Conservation (phyloP, 441 rosid species). For the Euphorbia schlechtendalii region DNA sequence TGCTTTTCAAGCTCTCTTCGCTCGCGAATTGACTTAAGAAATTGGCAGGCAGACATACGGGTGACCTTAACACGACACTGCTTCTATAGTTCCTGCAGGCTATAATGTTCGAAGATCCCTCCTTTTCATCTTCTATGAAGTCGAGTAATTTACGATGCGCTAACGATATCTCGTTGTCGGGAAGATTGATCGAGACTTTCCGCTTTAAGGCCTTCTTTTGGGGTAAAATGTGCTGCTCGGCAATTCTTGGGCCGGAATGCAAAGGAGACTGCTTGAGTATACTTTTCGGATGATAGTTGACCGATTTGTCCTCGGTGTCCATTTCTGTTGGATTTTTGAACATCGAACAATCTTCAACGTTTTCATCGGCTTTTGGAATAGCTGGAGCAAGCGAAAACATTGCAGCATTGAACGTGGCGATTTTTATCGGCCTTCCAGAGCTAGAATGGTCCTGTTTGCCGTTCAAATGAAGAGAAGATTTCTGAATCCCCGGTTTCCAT, state of each 20-base stretch:
- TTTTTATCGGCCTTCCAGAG: conserved; percentile 45
- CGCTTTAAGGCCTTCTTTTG: conserved; percentile 33
- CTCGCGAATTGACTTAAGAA: conserved; percentile 32
- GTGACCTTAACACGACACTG: conserved; percentile 68
- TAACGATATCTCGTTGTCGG: conserved; percentile 83
- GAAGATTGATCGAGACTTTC: conserved; percentile 80
- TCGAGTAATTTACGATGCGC: conserved; percentile 49
- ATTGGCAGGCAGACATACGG: conserved; percentile 63
- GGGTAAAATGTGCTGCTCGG: conserved; percentile 20
- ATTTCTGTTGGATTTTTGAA: conserved; percentile 20
- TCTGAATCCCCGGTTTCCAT: conserved; percentile 23
- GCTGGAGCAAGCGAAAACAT: conserved; percentile 94
- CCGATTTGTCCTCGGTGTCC: conserved; percentile 18
- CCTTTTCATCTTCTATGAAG: conserved; percentile 33
- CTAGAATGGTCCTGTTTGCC: conserved; percentile 20
- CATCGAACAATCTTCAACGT: conserved; percentile 21
- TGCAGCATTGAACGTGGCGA: conserved; percentile 90
- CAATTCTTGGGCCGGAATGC: conserved; percentile 26
- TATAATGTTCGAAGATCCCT: conserved; percentile 28
- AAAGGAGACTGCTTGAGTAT: conserved; percentile 81
- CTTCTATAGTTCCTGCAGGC: conserved; percentile 38
- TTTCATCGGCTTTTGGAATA: conserved; percentile 41
- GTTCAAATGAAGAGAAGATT: conserved; percentile 21
- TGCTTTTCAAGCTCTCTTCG: conserved; percentile 39
- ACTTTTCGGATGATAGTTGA: conserved; percentile 48